Base-by-base conservation (phyloP, 2,329 filamentous ascomycete species). In the Sporothrix brunneoviolacea region DNA sequence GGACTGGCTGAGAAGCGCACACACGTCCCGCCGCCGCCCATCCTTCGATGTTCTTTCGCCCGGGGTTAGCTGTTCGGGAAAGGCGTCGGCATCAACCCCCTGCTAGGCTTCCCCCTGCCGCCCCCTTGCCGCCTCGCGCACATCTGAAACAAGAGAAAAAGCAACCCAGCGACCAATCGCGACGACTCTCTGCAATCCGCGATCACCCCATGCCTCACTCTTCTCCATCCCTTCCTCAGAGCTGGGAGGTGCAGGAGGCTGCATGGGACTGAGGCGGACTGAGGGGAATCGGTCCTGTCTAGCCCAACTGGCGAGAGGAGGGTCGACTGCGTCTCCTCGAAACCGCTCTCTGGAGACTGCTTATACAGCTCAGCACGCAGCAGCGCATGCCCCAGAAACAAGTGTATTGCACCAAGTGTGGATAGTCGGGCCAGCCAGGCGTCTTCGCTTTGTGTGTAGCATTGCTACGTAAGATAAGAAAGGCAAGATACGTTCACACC, bases 101-200 rank as follows among this genome's bases (percentile, higher is more conserved):
- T 41, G 30, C 46, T 35, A 32, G 27, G 19, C 37, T 48, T 27
- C 37, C 15, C 8, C 15, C n/a, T 9, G 13, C 24, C 27, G 10
- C 36, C 44, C 45, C 35, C 45, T 37, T 49, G 38, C 47, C 47
- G 37, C 40, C 30, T 49, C 36, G 30, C 42, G 47, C 19, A 48
- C 30, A 42, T 49, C 47, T 49, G 47, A 49, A 49, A 49, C 46
- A 48, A 19, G 19, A 35, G 38, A n/a, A 28, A 36, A 42, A 18
- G 13, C 37, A 22, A 35, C 37, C 13, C 28, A 35, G 15, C 38
- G n/a, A 30, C 38, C 47, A 49, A 49, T 49, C 30, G 47, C 30
- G 38, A 41, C 38, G 15, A 27, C 12, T 30, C 30, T 37, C n/a
- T 9, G 7, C 30, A 24, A 36, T 36, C 47, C 47, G n/a, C 19